Base-by-base conservation (phyloP, 768 basidiomycete species). In the Panaeolus cyanescens region DNA sequence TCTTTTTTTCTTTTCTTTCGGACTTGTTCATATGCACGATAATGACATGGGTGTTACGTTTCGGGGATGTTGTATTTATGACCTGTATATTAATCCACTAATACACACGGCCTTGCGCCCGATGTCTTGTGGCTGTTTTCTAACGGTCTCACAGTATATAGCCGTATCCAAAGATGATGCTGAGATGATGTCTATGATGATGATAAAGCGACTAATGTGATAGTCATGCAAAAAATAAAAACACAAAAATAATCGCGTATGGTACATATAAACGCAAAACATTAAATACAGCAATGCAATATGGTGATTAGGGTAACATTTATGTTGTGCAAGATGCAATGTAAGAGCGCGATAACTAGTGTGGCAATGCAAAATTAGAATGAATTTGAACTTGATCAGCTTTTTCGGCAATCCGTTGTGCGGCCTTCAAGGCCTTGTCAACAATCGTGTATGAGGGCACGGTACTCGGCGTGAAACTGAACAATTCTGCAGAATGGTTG, bases 391-490 rank as follows among this genome's bases (percentile, higher is more conserved):
- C 71, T 22, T 65, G 50, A 45, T 72, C 65, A n/a, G 69, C 66
- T 28, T 62, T 62, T 30, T 62, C 53, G 19, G 74, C 71, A 22
- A 71, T 70, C 31, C 54, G 61, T 59, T 68, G 64, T 74, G 75
- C 70, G 22, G 65, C 68, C 32, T 65, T 62, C 25, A 70, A 60
- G n/a, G 74, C 74, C n/a, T 62, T 62, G 56, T 71, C 68, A 53
- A 70, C 65, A 39, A 70, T 56, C 54, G 32, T 30, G 32, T 59
- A 68, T 17, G 67, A 81, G 1, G 80, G 79, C 13, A 80, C 79
- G 12, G 75, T 72, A 25, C 71, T 57, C 19, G 87, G 83, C 19
- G 83, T 84, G 59, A 81, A 76, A 25, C 78, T 71, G 54, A 82
- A 72, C 8, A 89, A 76, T 69, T 86, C 87, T 88, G 59, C 13